Percentiles rank a stretch among this genome's conserved stretches.
phyloP scores from a whole-genome alignment of 2,329 filamentous ascomycete genomes.

The Pseudogymnoascus sp. region DNA sequence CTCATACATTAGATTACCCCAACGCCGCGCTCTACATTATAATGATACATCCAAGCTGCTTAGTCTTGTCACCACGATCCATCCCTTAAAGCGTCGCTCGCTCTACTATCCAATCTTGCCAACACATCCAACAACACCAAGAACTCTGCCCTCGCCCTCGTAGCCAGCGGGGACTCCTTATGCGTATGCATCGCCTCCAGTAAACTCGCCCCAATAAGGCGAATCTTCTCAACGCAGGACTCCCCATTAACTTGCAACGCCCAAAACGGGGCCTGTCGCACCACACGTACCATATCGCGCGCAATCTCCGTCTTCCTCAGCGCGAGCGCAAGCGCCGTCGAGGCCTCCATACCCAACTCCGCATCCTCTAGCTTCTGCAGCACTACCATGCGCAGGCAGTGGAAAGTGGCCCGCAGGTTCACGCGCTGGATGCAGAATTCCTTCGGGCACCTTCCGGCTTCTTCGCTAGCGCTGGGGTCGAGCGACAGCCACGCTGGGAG shows the following conservation, averaged over 20 bases:
- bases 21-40: neutral
- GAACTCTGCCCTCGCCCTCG: slow-evolving; percentile 33
- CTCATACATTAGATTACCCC: neutral
- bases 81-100: slow-evolving; percentile 33
- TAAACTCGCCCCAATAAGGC: slow-evolving; percentile 32
- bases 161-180: slow-evolving; percentile 30
- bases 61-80: slow-evolving; percentile 16
- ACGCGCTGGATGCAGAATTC: slow-evolving; percentile 30
- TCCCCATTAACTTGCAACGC: slow-evolving; percentile 34
- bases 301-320: slow-evolving; percentile 36
- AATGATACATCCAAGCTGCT: neutral
- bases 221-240: slow-evolving; percentile 35
- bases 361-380: slow-evolving; percentile 20
- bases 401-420: slow-evolving; percentile 34
- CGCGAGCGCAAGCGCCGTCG: slow-evolving; percentile 10
- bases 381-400: slow-evolving; percentile 37
- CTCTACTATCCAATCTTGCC: slow-evolving; percentile 35
- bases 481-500: slow-evolving; percentile 31
- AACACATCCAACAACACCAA: slow-evolving; percentile 34
- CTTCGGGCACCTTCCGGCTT: slow-evolving; percentile 10
- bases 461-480: slow-evolving; percentile 13
- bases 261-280: slow-evolving; percentile 36
- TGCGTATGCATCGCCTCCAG: slow-evolving; percentile 34
- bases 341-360: neutral
- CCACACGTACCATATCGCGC: slow-evolving; percentile 33